Conservation (phyloP, 352 stramenopile species). For the Phytophthora europaea region DNA sequence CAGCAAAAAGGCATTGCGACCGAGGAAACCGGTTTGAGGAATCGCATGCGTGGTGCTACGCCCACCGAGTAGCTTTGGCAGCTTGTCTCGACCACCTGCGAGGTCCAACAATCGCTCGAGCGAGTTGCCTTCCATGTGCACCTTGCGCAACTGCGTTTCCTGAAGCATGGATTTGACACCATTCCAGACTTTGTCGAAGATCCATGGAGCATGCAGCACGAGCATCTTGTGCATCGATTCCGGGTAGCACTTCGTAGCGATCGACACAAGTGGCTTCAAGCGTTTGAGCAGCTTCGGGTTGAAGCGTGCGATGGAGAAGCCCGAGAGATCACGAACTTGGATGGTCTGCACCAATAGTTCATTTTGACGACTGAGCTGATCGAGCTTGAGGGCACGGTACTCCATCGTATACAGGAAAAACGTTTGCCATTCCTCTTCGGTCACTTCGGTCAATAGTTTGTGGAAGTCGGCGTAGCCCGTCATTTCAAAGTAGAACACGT, state of each 20-base stretch:
- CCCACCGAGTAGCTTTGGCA: conserved; percentile 69
- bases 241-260: conserved; percentile 75
- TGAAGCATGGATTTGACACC: conserved; percentile 65
- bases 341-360: conserved; percentile 71
- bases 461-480: conserved; percentile 71
- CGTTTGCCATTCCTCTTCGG: conserved; percentile 74
- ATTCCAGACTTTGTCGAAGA: conserved; percentile 82
- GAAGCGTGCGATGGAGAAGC: conserved; percentile 72
- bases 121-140: conserved; percentile 64
- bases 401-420: conserved; percentile 86
- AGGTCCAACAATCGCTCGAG: conserved; percentile 58
- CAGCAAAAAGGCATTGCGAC: conserved; percentile 67
- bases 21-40: conserved; percentile 73
- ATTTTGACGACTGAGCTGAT: conserved; percentile 68
- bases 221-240: conserved; percentile 68
- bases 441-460: conserved; percentile 65
- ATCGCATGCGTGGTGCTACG: conserved; percentile 63
- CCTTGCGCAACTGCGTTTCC: conserved; percentile 72
- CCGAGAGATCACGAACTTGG: conserved; percentile 70
- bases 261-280: conserved; percentile 46
- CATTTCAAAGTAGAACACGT: conserved; percentile 82
- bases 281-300: conserved; percentile 64
- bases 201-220: conserved; percentile 70
- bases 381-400: conserved; percentile 69
- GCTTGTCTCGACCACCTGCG: conserved; percentile 55